Evolutionary conservation across 106 monocot species (phyloP).

Genomic region (Posidonia australis): DNA sequence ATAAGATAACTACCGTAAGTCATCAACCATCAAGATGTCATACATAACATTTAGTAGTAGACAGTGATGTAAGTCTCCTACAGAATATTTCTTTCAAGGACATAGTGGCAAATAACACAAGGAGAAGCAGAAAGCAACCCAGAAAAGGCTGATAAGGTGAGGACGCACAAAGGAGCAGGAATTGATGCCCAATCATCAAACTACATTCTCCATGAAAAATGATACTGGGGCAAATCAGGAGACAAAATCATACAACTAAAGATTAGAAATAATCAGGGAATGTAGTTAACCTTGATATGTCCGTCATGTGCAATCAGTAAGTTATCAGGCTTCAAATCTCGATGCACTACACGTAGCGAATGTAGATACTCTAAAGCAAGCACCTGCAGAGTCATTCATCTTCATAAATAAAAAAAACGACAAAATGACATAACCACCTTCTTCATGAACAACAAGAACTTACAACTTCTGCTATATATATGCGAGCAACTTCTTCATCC

Average conservation of each 20-base stretch:
- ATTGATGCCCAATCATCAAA: no score
- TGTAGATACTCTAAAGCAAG: conserved; percentile 98
- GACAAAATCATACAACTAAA: no score
- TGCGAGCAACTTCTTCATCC: conserved; percentile 85
- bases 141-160: no score
- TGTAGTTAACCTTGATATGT: conserved; percentile 70
- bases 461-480: conserved; percentile 99
- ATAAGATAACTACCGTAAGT: no score
- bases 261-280: no score
- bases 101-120: no score
- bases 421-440: background rate
- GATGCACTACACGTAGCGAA: conserved; percentile 81
- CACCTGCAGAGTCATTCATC: conserved; percentile 38
- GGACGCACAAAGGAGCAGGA: no score
- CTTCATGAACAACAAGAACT: conserved; percentile 12
- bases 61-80: no score
- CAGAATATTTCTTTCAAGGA: no score
- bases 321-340: conserved; percentile 98
- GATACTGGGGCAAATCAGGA: background rate
- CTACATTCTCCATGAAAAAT: background rate
- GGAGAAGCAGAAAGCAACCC: no score
- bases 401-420: background rate
- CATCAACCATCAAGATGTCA: no score
- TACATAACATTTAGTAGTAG: no score
- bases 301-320: conserved; percentile 94